phyloP scores from a whole-genome alignment of 2,329 filamentous ascomycete species.

The Neonectria ditissima region DNA sequence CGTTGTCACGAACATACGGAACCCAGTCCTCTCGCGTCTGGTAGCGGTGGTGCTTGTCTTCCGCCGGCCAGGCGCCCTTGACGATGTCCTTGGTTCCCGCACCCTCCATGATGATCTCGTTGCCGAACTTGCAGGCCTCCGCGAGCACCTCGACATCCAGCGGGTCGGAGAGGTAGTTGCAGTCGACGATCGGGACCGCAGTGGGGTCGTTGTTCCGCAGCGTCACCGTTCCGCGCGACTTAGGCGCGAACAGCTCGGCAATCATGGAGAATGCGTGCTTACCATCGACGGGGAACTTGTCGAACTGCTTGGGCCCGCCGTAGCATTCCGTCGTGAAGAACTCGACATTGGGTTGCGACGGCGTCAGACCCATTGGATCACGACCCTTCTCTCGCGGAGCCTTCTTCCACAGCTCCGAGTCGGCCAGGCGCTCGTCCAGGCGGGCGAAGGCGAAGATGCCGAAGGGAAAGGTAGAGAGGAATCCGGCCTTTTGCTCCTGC shows the following conservation, averaged over 20 bases:
- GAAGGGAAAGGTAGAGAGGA: conserved; percentile 72
- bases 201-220: conserved; percentile 61
- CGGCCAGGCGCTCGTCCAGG: conserved; percentile 68
- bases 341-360: conserved; percentile 69
- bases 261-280: conserved; percentile 70
- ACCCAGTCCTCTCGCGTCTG: conserved; percentile 66
- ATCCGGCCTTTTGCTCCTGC: conserved; percentile 68
- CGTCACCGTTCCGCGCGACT: conserved; percentile 66
- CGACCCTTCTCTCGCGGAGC: conserved; percentile 62
- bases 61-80: conserved; percentile 69
- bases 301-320: conserved; percentile 69
- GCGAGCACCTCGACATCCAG: conserved; percentile 69
- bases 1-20: conserved; percentile 66
- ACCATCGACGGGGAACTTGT: conserved; percentile 63
- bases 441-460: conserved; percentile 71
- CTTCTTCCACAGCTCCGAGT: conserved; percentile 65
- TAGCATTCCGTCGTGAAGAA: conserved; percentile 73
- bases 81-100: conserved; percentile 68
- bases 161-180: conserved; percentile 68
- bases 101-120: conserved; percentile 70
- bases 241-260: conserved; percentile 67
- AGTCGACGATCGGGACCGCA: conserved; percentile 67
- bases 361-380: conserved; percentile 72
- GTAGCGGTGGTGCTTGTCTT: conserved; percentile 63
- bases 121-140: conserved; percentile 68